phyloP scores from a whole-genome alignment of 768 basidiomycete genomes.

The Podaxis sp. region DNA sequence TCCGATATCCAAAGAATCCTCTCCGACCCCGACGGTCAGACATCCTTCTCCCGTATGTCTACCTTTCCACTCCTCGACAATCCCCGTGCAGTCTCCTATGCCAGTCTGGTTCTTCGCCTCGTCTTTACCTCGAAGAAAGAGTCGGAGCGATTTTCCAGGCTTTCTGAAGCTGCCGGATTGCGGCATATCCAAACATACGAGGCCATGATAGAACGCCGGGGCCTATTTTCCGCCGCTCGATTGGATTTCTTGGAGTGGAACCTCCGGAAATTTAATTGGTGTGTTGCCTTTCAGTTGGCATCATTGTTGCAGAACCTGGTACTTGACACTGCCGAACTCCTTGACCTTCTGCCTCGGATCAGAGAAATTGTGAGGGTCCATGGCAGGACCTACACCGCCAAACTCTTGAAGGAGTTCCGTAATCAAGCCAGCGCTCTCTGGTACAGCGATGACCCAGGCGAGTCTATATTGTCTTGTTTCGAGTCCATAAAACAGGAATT shows the following conservation, averaged over 20 bases:
- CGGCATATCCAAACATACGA: conserved; percentile 33
- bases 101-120: conserved; percentile 52
- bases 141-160: conserved; percentile 35
- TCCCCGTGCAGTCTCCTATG: conserved; percentile 47
- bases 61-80: conserved; percentile 23
- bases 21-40: not conserved
- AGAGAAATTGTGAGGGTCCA: conserved; percentile 25
- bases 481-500: conserved; percentile 26
- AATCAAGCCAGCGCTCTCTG: conserved; percentile 24
- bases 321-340: conserved; percentile 54
- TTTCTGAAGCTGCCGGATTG: conserved; percentile 40
- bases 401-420: conserved; percentile 41
- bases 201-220: conserved; percentile 39
- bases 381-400: conserved; percentile 35
- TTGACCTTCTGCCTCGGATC: conserved; percentile 39
- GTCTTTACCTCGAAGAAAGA: conserved; percentile 38
- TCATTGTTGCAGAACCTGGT: conserved; percentile 36
- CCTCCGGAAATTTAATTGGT: conserved; percentile 41
- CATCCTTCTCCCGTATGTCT: conserved; percentile 1
- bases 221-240: conserved; percentile 41
- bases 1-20: not conserved
- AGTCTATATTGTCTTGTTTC: conserved; percentile 33
- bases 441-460: conserved; percentile 27
- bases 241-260: conserved; percentile 32
- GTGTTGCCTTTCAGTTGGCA: conserved; percentile 62